A percentile compares a stretch with the other conserved stretches of the same genome.
Conservation (phyloP, 2,329 filamentous ascomycete species). For the Colletotrichum orbiculare region DNA sequence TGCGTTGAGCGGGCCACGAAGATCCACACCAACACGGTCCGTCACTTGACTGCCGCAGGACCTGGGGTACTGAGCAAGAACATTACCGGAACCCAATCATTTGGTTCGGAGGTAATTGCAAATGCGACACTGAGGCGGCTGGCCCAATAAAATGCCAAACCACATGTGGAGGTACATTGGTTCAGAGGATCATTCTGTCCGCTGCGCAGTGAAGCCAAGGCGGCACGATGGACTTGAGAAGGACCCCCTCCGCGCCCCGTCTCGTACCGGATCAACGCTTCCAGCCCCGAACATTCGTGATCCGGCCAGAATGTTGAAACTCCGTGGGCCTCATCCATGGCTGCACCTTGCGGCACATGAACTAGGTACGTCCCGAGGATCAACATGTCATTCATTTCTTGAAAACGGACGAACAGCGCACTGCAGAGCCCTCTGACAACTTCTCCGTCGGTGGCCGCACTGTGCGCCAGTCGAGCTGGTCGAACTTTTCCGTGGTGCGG, state of each 20-base stretch:
- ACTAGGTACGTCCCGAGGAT: too few species aligned
- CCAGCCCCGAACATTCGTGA: neutral
- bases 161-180: slow-evolving; percentile 16
- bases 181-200: slow-evolving; percentile 12
- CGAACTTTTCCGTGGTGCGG: too few species aligned
- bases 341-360: too few species aligned
- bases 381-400: too few species aligned
- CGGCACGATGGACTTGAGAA: neutral
- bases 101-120: neutral
- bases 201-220: slow-evolving; percentile 15
- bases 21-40: slow-evolving; percentile 1
- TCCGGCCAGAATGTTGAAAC: neutral
- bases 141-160: neutral
- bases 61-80: neutral
- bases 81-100: neutral
- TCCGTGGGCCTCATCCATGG: neutral
- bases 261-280: neutral
- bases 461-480: too few species aligned
- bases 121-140: neutral
- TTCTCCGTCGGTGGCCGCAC: too few species aligned
- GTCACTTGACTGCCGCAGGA: slow-evolving; percentile 23
- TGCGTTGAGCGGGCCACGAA: neutral
- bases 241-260: neutral
- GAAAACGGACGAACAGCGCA: too few species aligned
- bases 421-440: too few species aligned